Evolutionary conservation across 768 basidiomycete genomes (phyloP), one percentile per base, ranked within the genome.

Genomic region (Serendipita sp.): DNA sequence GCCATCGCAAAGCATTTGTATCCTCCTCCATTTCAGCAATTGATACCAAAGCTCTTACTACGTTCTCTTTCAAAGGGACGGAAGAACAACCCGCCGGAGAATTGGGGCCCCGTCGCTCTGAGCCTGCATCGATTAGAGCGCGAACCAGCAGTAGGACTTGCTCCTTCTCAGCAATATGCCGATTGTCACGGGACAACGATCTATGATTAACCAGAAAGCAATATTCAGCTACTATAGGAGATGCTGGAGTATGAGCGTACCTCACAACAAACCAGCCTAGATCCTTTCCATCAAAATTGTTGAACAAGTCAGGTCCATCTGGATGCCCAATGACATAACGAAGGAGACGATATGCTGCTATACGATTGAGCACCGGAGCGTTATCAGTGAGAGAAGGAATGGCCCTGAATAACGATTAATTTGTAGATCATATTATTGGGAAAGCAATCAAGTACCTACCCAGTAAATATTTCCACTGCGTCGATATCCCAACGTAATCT

Each of bases 1-100:
- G 82, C 1, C 80, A 77, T 63, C 87, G 79, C 69, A 98, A 88
- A 13, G 31, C 53, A 58, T 58, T 58, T 0, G 88, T 85, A 68
- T 98, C 96, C 66, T 98, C 96, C 9, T 81, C 78, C 63, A 91
- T 88, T 22, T 99, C 96, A 0, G 94, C 92, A 13, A 96, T 82
- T 7, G 94, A 90, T 42, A 97, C 82, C n/a, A 98, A 74, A 11
- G 90, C 88, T 33, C 96, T 82, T 75, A 97, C 82, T 60, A 92
- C 80, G 30, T 83, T 75, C 67, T 88, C 83, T 4, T 87, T 85
- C 58, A 92, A 71, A 13, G 83, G 84, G 3, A 86, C 79, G 2
- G 71, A 71, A 11, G 78, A 78, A 9, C 76, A 68, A 14, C 69
- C 70, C 16, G 71, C 42, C 28, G 79, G 75, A 43, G 81, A 78